Conservation (phyloP, 306 rosid species). For the Malus sieversii region DNA sequence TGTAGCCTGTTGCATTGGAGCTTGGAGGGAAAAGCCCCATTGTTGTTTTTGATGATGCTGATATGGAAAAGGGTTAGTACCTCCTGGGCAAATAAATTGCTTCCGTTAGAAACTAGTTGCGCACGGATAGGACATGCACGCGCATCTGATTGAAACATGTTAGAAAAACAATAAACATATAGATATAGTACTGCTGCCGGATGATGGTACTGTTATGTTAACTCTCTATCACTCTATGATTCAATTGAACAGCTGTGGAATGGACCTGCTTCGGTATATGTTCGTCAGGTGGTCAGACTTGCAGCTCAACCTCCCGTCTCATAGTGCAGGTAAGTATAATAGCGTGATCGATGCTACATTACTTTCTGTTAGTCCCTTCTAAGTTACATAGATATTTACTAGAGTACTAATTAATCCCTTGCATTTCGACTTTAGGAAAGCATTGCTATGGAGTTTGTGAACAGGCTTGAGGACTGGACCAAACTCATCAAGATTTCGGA, state of each 20-base stretch:
- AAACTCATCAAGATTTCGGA: conserved; percentile 80
- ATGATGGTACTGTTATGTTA: neutral
- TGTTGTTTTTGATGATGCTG: conserved; percentile 82
- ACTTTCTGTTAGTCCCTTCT: neutral
- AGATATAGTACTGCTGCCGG: neutral
- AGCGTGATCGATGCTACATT: neutral
- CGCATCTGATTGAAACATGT: neutral
- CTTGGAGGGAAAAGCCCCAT: conserved; percentile 93
- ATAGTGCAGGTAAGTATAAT: conserved; percentile 61
- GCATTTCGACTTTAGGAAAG: conserved; percentile 54
- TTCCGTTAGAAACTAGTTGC: neutral
- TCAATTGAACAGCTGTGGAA: conserved; percentile 60
- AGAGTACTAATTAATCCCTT: neutral
- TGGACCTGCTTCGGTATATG: conserved; percentile 83
- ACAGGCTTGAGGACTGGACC: conserved; percentile 60
- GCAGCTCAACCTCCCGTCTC: conserved; percentile 94
- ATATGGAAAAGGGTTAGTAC: conserved; percentile 80
- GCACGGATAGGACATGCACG: neutral
- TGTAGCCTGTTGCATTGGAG: conserved; percentile 85
- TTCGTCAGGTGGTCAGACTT: conserved; percentile 94
- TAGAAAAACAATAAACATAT: neutral
- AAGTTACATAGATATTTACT: neutral
- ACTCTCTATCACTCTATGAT: neutral
- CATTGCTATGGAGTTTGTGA: conserved; percentile 64
- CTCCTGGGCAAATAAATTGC: neutral